A percentile compares a stretch with the other conserved stretches of the same genome.
These are phyloP conservation scores for Cydonia oblonga DNA, from an alignment of 331 rosid species.

Conservation along the genomic window DNA sequence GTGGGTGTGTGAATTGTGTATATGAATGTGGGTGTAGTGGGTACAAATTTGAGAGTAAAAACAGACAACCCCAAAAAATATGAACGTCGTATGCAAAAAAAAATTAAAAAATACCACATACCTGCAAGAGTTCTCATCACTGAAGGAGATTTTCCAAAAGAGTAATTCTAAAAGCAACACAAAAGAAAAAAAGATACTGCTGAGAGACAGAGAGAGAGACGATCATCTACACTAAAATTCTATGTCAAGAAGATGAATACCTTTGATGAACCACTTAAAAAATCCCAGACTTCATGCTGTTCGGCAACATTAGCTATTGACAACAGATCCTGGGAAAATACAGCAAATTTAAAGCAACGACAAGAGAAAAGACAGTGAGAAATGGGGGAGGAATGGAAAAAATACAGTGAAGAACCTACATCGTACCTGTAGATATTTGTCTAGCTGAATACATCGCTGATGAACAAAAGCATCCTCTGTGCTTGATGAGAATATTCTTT, in stretches of 20 bases:
- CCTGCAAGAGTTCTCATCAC: slow-evolving; percentile 98
- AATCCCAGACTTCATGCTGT: slow-evolving; percentile 97
- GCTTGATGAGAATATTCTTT: slow-evolving; percentile 94
- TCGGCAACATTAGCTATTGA: slow-evolving; percentile 91
- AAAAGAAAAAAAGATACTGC: not conserved
- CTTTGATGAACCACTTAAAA: slow-evolving; percentile 85
- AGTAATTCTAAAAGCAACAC: slow-evolving; percentile 54
- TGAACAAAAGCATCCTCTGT: slow-evolving; percentile 98
- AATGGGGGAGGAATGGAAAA: not conserved
- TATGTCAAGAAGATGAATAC: slow-evolving; percentile 29
- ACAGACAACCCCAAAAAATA: not conserved
- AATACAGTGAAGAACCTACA: slow-evolving; percentile 3
- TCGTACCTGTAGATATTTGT: slow-evolving; percentile 79
- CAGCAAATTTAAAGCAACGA: slow-evolving; percentile 1
- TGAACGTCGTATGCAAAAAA: slow-evolving; percentile 11
- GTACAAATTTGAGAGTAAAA: not conserved
- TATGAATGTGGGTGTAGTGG: not conserved
- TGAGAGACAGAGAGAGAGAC: not conserved
- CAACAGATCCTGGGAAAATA: slow-evolving; percentile 63
- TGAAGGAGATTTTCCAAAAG: slow-evolving; percentile 81
- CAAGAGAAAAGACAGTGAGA: not conserved
- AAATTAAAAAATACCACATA: slow-evolving; percentile 26
- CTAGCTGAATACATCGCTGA: slow-evolving; percentile 91
- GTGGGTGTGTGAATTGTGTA: not conserved
- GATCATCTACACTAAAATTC: slow-evolving; percentile 1